These are phyloP conservation scores for Puccinia triticina DNA, from an alignment of 1,284 basidiomycete species.

Conservation along the genomic window DNA sequence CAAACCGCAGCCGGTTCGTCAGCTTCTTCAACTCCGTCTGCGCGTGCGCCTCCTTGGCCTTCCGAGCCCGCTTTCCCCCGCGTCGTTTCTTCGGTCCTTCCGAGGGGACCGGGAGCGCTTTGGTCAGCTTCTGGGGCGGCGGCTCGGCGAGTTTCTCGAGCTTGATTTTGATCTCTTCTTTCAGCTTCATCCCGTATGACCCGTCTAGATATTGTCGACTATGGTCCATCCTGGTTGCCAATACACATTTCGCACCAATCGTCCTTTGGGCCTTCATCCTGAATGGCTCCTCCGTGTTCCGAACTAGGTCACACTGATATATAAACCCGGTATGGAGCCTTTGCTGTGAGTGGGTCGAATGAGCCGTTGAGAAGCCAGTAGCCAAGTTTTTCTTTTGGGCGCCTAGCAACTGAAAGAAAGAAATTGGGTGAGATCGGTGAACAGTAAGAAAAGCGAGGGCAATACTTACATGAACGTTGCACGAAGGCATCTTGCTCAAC, in stretches of 20 bases:
- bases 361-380: constrained; percentile 73
- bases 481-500: constrained; percentile 89
- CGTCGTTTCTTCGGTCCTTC: constrained; percentile 87
- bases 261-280: constrained; percentile 89
- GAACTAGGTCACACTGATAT: constrained; percentile 85
- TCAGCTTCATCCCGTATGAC: constrained; percentile 75
- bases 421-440: constrained; percentile 6
- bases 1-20: constrained; percentile 95
- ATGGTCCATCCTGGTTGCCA: constrained; percentile 90
- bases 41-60: constrained; percentile 94
- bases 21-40: constrained; percentile 95
- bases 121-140: constrained; percentile 87
- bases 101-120: constrained; percentile 92
- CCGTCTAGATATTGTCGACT: constrained; percentile 69
- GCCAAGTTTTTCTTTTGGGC: constrained; percentile 82
- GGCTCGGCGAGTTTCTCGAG: constrained; percentile 91
- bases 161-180: constrained; percentile 84
- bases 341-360: constrained; percentile 65
- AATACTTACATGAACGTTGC: constrained; percentile 82
- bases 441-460: constrained; percentile 7
- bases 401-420: constrained; percentile 73
- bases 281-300: constrained; percentile 84
- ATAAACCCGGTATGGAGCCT: constrained; percentile 95
- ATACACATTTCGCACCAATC: constrained; percentile 83
- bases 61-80: constrained; percentile 92